Conservation (phyloP, 192 early-diverging fungal species). For the Coemansia sp. region DNA sequence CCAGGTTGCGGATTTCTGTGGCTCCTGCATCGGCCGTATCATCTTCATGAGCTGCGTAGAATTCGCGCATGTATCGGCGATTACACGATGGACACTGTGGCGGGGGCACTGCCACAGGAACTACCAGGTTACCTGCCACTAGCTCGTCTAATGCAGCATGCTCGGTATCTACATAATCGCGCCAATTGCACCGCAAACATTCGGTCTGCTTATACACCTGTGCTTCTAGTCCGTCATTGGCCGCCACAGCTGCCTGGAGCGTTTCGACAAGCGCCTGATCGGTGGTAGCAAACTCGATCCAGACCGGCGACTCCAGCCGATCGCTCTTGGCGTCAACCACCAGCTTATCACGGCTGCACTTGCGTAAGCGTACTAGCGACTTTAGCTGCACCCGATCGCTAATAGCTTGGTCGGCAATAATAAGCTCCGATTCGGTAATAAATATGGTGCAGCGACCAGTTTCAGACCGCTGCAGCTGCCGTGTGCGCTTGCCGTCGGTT, state of each 20-base stretch:
- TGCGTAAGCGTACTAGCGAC: slow-evolving; percentile 9
- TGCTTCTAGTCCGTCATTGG: slow-evolving; percentile 7
- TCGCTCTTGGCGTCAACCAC: slow-evolving; percentile 27
- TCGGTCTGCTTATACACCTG: slow-evolving; percentile 49
- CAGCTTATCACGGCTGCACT: not conserved
- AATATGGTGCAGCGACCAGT: slow-evolving; percentile 10
- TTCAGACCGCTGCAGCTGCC: slow-evolving; percentile 9
- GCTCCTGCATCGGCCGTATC: not conserved
- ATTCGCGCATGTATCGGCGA: slow-evolving; percentile 49
- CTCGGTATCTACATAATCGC: slow-evolving; percentile 37
- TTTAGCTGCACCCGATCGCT: not conserved
- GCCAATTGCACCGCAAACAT: slow-evolving; percentile 51
- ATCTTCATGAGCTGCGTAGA: slow-evolving; percentile 34
- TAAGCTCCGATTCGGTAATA: slow-evolving; percentile 12
- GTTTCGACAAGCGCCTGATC: not conserved
- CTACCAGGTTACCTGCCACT: not conserved
- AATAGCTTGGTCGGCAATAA: slow-evolving; percentile 12
- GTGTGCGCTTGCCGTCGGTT: slow-evolving; percentile 12
- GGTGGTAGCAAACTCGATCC: slow-evolving; percentile 22
- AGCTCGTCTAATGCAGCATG: slow-evolving; percentile 20
- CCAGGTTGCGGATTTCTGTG: not conserved
- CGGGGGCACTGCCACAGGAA: slow-evolving; percentile 8
- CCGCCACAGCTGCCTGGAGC: slow-evolving; percentile 8
- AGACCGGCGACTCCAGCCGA: slow-evolving; percentile 30
- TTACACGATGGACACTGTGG: slow-evolving; percentile 37